A percentile compares a stretch with the other conserved stretches of the same genome.
phyloP scores from a whole-genome alignment of 441 rosid species.

The Populus hybrid region DNA sequence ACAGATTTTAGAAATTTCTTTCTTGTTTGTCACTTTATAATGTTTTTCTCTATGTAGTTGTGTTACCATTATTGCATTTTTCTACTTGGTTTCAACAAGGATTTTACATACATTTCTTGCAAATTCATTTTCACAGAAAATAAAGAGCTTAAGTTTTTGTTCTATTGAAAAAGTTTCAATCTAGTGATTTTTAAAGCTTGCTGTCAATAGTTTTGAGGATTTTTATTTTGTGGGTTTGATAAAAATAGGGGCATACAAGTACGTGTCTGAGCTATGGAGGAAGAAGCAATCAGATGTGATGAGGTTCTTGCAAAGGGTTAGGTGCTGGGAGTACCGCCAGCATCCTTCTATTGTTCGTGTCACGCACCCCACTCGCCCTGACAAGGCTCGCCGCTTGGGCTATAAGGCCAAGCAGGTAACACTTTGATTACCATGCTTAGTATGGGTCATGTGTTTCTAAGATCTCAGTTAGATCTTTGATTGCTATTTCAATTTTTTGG shows the following conservation, averaged over 20 bases:
- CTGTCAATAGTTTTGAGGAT: neutral
- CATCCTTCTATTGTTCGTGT: slow-evolving; percentile 64
- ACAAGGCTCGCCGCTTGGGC: slow-evolving; percentile 64
- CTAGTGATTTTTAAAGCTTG: neutral
- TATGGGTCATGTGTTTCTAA: no score
- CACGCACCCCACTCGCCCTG: slow-evolving; percentile 62
- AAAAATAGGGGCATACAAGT: slow-evolving; percentile 56
- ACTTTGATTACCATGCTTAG: no score
- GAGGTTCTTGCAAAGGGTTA: slow-evolving; percentile 66
- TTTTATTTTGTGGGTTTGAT: neutral
- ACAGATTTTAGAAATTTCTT: neutral
- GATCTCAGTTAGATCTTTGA: no score
- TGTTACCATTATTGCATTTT: neutral
- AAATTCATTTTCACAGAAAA: neutral
- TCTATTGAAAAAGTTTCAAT: neutral
- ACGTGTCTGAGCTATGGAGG: slow-evolving; percentile 71
- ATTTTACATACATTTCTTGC: neutral
- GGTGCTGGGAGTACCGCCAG: slow-evolving; percentile 75
- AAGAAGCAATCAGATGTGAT: slow-evolving; percentile 77
- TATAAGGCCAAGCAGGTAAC: slow-evolving; percentile 66
- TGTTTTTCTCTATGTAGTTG: neutral
- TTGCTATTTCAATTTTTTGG: neutral
- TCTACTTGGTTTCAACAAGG: no score
- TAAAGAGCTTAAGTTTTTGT: neutral
- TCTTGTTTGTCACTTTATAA: neutral